Evolutionary conservation across 1,139 yeast genomes (phyloP), one percentile per base, ranked within the genome.

Genomic region (Dujonia santamariae): DNA sequence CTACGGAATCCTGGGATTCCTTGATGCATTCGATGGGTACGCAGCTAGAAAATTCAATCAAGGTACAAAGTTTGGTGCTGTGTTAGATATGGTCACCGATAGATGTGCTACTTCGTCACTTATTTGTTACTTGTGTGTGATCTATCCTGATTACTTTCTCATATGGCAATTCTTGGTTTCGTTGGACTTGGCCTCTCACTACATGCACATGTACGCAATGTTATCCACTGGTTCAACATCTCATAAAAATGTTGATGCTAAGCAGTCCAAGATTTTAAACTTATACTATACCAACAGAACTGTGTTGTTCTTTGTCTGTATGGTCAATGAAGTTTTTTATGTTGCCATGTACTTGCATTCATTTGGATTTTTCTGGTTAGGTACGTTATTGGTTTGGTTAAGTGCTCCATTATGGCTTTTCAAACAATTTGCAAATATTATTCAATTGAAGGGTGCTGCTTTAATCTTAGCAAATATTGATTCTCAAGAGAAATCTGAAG

Each of bases 131-230:
- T 70, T 94, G 41, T 78, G 94, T 48, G 80, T 85, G 28, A 70
- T 85, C 35, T 90, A 86, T 53, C 97, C 97, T 7, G 40, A 51
- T 14, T 75, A 57, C 52, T 68, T 69, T 37, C 61, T 85, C 13
- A 51, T 81, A n/a, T 90, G 94, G 81, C 99, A 94, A 63, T 53
- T 85, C 21, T 68, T 92, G 50, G 80, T 88, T 37, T 84, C 94
- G 19, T 67, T 92, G 50, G 99, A 94, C 60, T 73, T 94, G 52
- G 90, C 97, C 2, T 84, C 95, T 37, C 99, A 94, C 56, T 94
- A 94, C 64, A 86, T 94, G 85, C 98, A 94, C 67, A 92, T 94
- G 98, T 90, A 90, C 59, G 96, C 97, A 36, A 85, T 87, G 69
- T 66, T 90, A 50, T 74, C 81, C 35, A 69, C 79, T 31, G 97